These are phyloP conservation scores for Colletotrichum somersetense DNA, from an alignment of 2,329 filamentous ascomycete genomes.

Conservation along the genomic window DNA sequence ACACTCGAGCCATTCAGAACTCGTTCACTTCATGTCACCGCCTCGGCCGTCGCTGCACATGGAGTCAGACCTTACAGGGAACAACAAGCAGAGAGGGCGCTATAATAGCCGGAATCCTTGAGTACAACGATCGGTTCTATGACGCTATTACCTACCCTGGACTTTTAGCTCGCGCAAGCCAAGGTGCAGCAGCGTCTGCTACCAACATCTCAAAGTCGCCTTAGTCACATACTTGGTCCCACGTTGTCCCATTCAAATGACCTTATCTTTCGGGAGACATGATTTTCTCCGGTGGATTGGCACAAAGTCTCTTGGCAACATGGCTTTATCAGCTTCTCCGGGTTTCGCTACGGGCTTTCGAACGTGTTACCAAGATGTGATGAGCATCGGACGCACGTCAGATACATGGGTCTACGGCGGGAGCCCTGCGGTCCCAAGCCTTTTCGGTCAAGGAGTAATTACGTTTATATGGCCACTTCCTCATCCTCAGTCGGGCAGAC, in stretches of 20 bases:
- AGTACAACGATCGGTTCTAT: background rate
- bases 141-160: background rate
- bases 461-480: constrained; percentile 10
- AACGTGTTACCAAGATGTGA: background rate
- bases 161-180: constrained; percentile 10
- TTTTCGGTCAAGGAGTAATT: background rate
- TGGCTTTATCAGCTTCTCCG: constrained; percentile 14
- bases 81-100: too few species aligned
- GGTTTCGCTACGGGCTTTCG: background rate
- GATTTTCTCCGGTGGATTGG: constrained; percentile 3
- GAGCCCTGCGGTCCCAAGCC: constrained; percentile 17
- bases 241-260: constrained; percentile 21
- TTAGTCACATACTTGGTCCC: background rate
- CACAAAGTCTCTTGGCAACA: background rate
- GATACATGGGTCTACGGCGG: background rate
- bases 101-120: background rate
- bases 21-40: background rate
- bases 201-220: constrained; percentile 2
- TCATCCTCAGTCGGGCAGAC: background rate
- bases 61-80: background rate
- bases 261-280: constrained; percentile 36
- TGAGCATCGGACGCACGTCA: background rate
- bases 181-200: constrained; percentile 16
- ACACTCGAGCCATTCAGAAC: constrained; percentile 17
- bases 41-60: constrained; percentile 10